Conservation (phyloP, 2,329 filamentous ascomycete species). For the Hymenoscyphus linearis region DNA sequence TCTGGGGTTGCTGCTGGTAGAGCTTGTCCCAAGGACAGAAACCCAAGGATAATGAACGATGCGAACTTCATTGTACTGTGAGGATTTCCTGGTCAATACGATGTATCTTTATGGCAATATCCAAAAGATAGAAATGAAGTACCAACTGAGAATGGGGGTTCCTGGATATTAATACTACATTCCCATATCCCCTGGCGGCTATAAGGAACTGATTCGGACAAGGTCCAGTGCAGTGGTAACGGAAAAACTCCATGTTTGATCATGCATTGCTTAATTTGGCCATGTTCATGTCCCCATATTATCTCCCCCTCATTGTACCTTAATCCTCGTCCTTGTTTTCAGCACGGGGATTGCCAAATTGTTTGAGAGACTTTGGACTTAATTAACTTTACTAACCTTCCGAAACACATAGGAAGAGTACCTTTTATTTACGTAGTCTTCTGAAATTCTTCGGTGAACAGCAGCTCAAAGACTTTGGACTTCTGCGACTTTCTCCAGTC, state of each 20-base stretch:
- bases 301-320: not conserved
- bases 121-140: not conserved
- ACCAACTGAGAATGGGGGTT: not conserved
- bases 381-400: not conserved
- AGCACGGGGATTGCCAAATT: not conserved
- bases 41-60: not conserved
- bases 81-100: not conserved
- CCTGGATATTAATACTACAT: not conserved
- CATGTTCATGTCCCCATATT: not conserved
- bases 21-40: not conserved
- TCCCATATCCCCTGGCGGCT: not conserved
- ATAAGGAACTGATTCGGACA: not conserved
- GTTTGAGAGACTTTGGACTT: not conserved
- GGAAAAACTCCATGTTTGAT: not conserved
- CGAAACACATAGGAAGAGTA: too few relatives aligned
- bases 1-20: not conserved
- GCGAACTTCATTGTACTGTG: not conserved
- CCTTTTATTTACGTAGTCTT: too few relatives aligned
- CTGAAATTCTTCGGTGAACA: not conserved
- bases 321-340: not conserved
- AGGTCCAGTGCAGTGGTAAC: not conserved
- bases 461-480: not conserved
- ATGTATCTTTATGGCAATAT: not conserved
- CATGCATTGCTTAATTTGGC: not conserved
- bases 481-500: not conserved